Evolutionary conservation across 106 monocot genomes (phyloP), one percentile per base, ranked within the genome.

Genomic region (Dioscorea zingiberensis): DNA sequence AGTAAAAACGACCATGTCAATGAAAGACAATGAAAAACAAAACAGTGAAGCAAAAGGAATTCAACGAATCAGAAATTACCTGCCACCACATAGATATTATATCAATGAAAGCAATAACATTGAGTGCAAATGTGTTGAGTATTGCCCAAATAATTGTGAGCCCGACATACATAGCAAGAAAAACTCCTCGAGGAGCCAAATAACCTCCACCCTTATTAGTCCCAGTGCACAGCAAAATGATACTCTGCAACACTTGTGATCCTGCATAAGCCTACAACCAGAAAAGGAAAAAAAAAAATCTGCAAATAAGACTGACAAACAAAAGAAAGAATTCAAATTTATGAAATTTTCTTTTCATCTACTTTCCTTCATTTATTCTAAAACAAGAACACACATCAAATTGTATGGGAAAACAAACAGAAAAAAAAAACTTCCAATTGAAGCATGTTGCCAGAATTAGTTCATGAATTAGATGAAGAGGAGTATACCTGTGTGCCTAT

Each of bases 81-180:
- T 91, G 87, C 91, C 91, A 91, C 83, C 86, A 90, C 12, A 90
- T 85, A 12, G 89, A 85, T 53, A 90, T 85, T 54, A 90, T 66
- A 66, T 90, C 85, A 7, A 85, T 67, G 61, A 90, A 64, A 54
- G 86, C 90, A 63, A 92, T 92, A 60, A 92, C 91, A 72, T 92
- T 76, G 24, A 92, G 60, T 4, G 91, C 91, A 65, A 92, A 92
- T 3, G 87, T 92, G 74, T 92, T 87, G 54, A 92, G 81, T 19
- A 87, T 38, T 18, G 91, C 87, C 91, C 91, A 92, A 32, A 87
- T 80, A 48, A 92, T 4, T 13, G 91, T 92, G 23, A 87, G 74
- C 13, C 81, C 84, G 13, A 82, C 64, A 59, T 92, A 92, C 80
- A 92, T 92, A 21, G 76, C 71, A 23, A 87, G 79, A 74, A 92